Evolutionary conservation across 2,329 filamentous ascomycete species (phyloP).

Genomic region (Cladorrhinum sp.): DNA sequence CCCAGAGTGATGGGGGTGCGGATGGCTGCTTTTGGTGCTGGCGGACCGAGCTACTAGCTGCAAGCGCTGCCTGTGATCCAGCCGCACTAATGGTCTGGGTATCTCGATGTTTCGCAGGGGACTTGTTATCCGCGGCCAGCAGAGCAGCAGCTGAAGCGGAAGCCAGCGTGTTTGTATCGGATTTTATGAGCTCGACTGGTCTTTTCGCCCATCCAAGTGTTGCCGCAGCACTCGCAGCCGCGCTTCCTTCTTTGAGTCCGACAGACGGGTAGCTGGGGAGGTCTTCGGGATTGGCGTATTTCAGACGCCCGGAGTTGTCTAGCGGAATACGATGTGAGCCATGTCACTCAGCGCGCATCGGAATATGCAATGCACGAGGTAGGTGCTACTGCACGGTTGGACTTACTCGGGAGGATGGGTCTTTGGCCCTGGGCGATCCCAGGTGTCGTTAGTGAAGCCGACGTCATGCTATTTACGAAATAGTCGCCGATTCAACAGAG

Average conservation of each 20-base stretch:
- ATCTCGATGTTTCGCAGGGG: slow-evolving; percentile 46
- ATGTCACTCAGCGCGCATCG: neutral
- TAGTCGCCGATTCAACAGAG: too few relatives aligned
- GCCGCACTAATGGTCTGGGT: slow-evolving; percentile 57
- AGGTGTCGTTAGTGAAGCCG: slow-evolving; percentile 8
- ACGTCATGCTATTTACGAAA: slow-evolving; percentile 11
- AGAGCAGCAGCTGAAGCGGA: slow-evolving; percentile 50
- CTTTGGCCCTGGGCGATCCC: slow-evolving; percentile 5
- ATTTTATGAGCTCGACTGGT: slow-evolving; percentile 63
- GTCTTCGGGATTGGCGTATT: slow-evolving; percentile 69
- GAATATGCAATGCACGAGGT: slow-evolving; percentile 5
- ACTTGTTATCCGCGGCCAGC: slow-evolving; percentile 42
- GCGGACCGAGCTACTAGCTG: slow-evolving; percentile 46
- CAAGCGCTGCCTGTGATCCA: slow-evolving; percentile 70
- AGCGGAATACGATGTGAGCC: slow-evolving; percentile 23
- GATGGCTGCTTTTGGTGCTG: slow-evolving; percentile 40
- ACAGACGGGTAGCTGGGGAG: slow-evolving; percentile 71
- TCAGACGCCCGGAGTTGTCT: slow-evolving; percentile 48
- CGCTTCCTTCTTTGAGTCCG: slow-evolving; percentile 54
- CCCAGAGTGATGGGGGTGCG: slow-evolving; percentile 40
- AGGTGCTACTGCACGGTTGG: slow-evolving; percentile 2
- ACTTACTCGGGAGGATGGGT: slow-evolving; percentile 15
- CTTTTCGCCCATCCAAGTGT: slow-evolving; percentile 72
- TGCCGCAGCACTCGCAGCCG: slow-evolving; percentile 72
- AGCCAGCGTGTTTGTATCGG: slow-evolving; percentile 45